These are phyloP conservation scores for Trichoderma brevicompactum DNA, from an alignment of 2,329 filamentous ascomycete genomes.

Conservation along the genomic window DNA sequence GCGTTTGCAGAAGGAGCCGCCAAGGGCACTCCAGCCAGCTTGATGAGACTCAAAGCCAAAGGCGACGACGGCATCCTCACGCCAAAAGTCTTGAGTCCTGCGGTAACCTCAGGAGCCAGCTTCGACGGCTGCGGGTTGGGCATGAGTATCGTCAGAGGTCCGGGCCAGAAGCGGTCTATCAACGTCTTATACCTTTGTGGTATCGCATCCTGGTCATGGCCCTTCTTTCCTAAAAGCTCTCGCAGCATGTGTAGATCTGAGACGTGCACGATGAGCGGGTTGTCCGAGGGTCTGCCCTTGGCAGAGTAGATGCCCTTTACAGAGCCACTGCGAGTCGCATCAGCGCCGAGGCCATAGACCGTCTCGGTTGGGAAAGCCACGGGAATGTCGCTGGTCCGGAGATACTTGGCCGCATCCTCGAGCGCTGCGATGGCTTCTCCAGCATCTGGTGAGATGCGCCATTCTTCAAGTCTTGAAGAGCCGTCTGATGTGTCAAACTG, in stretches of 20 bases:
- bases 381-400: conserved; percentile 70
- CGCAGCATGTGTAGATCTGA: conserved; percentile 79
- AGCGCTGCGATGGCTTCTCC: conserved; percentile 50
- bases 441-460: conserved; percentile 45
- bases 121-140: conserved; percentile 71
- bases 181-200: conserved; percentile 78
- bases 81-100: conserved; percentile 81
- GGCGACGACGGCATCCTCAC: conserved; percentile 85
- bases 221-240: conserved; percentile 54
- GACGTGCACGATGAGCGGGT: conserved; percentile 92
- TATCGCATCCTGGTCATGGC: conserved; percentile 50
- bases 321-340: conserved; percentile 82
- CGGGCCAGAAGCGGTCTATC: conserved; percentile 88
- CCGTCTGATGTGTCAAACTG: conserved; percentile 40
- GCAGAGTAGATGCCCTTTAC: conserved; percentile 91
- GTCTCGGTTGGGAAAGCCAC: conserved; percentile 98
- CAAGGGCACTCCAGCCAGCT: conserved; percentile 74
- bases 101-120: conserved; percentile 90
- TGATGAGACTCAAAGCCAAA: conserved; percentile 86
- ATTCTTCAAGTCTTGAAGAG: conserved; percentile 46
- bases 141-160: conserved; percentile 87
- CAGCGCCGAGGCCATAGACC: conserved; percentile 95
- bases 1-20: conserved; percentile 95
- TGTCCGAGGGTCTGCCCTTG: conserved; percentile 90
- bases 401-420: conserved; percentile 65